phyloP scores from a whole-genome alignment of 2,329 filamentous ascomycete species.

The Podosphaera xanthii region DNA sequence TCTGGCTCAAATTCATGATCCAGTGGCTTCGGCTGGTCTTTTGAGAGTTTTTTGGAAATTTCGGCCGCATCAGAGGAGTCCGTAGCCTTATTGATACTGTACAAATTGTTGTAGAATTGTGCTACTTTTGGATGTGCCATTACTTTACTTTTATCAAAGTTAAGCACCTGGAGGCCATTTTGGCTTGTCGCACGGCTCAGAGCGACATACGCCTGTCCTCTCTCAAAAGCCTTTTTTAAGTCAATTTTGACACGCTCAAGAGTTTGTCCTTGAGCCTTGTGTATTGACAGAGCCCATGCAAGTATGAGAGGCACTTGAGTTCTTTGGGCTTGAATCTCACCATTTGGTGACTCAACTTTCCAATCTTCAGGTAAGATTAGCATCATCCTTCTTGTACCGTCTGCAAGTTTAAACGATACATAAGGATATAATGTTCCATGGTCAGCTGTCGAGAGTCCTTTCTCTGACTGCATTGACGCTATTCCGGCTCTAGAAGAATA shows the following conservation, averaged over 20 bases:
- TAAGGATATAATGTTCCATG: slow-evolving; percentile 47
- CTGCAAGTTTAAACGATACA: slow-evolving; percentile 60
- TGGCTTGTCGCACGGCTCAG: slow-evolving; percentile 80
- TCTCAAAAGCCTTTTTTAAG: slow-evolving; percentile 78
- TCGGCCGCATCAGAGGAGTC: slow-evolving; percentile 13
- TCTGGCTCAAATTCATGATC: not conserved
- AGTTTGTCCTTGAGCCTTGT: slow-evolving; percentile 94
- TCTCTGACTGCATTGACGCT: not conserved
- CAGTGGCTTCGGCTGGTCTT: not conserved
- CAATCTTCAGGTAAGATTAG: slow-evolving; percentile 74
- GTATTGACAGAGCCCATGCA: slow-evolving; percentile 90
- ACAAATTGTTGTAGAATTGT: slow-evolving; percentile 64
- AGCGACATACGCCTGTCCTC: slow-evolving; percentile 92
- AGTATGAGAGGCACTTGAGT: slow-evolving; percentile 70
- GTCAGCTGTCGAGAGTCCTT: slow-evolving; percentile 18
- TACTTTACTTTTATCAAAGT: slow-evolving; percentile 77
- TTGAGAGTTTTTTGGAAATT: not conserved
- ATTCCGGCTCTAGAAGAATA: slow-evolving; percentile 18
- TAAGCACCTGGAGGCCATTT: slow-evolving; percentile 63
- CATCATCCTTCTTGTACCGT: slow-evolving; percentile 53
- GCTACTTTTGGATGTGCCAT: slow-evolving; percentile 81
- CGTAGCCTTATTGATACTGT: slow-evolving; percentile 38
- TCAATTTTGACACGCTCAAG: slow-evolving; percentile 79
- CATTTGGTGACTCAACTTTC: slow-evolving; percentile 93
- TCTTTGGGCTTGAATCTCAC: slow-evolving; percentile 76